Conservation (phyloP, 768 basidiomycete genomes). For the Naganishia antarctica region DNA sequence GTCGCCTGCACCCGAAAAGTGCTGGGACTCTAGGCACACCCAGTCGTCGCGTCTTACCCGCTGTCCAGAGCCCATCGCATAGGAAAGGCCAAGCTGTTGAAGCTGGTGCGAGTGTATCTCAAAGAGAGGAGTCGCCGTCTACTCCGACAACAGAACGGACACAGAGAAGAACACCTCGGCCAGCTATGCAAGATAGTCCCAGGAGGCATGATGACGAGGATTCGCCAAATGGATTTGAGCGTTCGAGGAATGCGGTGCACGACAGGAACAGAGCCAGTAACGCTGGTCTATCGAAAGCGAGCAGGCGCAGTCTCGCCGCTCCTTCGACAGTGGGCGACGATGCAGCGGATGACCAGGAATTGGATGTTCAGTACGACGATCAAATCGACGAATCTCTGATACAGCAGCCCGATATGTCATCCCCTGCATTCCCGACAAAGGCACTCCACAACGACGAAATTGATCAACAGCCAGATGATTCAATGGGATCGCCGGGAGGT, state of each 20-base stretch:
- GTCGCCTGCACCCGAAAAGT: not conserved
- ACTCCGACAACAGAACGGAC: not conserved
- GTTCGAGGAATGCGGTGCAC: conserved; percentile 10
- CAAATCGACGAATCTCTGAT: conserved; percentile 16
- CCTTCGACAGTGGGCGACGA: conserved; percentile 17
- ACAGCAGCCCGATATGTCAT: conserved; percentile 9
- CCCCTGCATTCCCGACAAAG: not conserved
- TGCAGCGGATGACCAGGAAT: conserved; percentile 19
- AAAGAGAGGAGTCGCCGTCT: not conserved
- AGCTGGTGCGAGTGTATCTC: not conserved
- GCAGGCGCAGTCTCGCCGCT: conserved; percentile 20
- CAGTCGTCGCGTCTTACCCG: not conserved
- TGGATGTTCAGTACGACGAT: conserved; percentile 12
- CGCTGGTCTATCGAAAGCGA: conserved; percentile 20
- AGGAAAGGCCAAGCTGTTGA: not conserved
- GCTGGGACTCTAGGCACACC: not conserved
- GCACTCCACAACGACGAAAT: conserved; percentile 6
- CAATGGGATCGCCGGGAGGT: not conserved
- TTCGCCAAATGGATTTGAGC: not conserved
- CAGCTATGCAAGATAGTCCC: not conserved
- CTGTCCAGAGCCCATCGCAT: not conserved
- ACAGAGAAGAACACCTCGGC: not conserved
- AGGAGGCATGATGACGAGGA: not conserved
- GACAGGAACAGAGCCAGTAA: conserved; percentile 11
- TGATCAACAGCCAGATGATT: conserved; percentile 25